Conservation (phyloP, 2,329 filamentous ascomycete species). For the Fusarium pseudocircinatum region DNA sequence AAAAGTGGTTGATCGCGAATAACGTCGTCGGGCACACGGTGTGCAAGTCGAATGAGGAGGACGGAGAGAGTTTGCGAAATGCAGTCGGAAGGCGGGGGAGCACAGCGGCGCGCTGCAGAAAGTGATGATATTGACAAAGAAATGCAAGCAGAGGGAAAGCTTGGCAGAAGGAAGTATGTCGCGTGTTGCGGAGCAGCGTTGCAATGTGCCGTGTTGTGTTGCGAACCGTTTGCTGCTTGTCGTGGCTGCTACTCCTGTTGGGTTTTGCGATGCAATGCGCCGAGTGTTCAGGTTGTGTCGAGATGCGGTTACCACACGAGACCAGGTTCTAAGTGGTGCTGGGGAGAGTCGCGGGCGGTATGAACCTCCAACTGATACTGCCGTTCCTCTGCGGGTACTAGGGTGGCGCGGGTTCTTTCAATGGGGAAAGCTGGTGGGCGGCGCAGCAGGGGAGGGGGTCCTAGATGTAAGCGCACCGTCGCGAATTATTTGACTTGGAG, state of each 20-base stretch:
- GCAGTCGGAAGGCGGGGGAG: conserved; percentile 39
- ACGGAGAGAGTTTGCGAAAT: conserved; percentile 19
- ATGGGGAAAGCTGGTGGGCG: conserved; percentile 32
- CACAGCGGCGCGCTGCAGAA: conserved; percentile 38
- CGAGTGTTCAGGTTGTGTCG: conserved; percentile 38
- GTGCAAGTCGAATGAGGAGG: conserved; percentile 19
- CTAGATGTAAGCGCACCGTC: conserved; percentile 26
- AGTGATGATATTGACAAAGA: conserved; percentile 17
- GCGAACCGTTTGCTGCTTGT: conserved; percentile 31
- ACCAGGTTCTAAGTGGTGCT: conserved; percentile 42
- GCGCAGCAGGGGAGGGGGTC: conserved; percentile 35
- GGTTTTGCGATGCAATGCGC: conserved; percentile 35
- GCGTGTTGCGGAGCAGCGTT: conserved; percentile 35
- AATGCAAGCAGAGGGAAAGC: conserved; percentile 2
- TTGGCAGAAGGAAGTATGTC: conserved; percentile 19
- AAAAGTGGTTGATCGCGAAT: conserved; percentile 23
- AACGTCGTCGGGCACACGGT: conserved; percentile 11
- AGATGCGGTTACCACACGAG: conserved; percentile 43
- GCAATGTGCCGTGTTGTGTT: conserved; percentile 32
- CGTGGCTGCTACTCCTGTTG: conserved; percentile 24
- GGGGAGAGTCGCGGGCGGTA: conserved; percentile 36
- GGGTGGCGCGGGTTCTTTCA: conserved; percentile 29
- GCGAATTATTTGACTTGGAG: conserved; percentile 16
- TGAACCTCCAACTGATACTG: conserved; percentile 36
- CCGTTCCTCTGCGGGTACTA: conserved; percentile 32